Evolutionary conservation across 352 stramenopile species (phyloP), one percentile per base, ranked within the genome.

Genomic region (Globisporangium cylindrosporum): DNA sequence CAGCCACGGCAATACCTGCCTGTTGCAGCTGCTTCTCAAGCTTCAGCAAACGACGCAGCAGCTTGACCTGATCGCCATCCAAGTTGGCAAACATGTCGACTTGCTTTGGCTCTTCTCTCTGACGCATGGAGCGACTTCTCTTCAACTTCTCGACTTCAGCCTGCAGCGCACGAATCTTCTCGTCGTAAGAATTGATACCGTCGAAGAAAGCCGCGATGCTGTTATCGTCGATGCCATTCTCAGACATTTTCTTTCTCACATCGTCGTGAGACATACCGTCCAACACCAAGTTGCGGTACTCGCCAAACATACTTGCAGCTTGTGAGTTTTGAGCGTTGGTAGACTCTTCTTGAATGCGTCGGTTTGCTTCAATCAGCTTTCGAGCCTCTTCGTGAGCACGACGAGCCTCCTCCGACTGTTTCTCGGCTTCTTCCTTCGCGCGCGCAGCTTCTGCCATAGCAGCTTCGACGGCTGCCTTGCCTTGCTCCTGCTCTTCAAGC

Each of bases 1-100:
- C 92, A 32, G 91, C 91, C 55, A 98, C 86, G 61, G 84, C 86
- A 70, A 95, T 95, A 87, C 88, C 88, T 63, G 88, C 88, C 49
- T 92, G 77, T 53, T 91, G 80, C 64, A 95, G 64, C 67, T 94
- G 88, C 69, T 93, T 93, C 48, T 95, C 88, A 2, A 95, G 75
- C 67, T 94, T 94, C 15, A 93, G 66, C 66, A 95, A 56, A 67
- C 88, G 88, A 69, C 88, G 88, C 57, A 95, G 67, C 68, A 95
- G 54, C 64, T 88, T 82, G 8, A 91, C 85, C 71, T 95, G 88
- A 57, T 95, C 88, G 34, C 71, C 83, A 71, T 92, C 83, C 76
- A 92, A 59, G 32, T 92, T 84, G 1, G 80, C 83, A 43, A 91
- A 79, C 80, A 89, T 85, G 32, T 94, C 86, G 18, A 81, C 74